Evolutionary conservation across 2,329 filamentous ascomycete species (phyloP).

Genomic region (Pyrenochaeta sp.): DNA sequence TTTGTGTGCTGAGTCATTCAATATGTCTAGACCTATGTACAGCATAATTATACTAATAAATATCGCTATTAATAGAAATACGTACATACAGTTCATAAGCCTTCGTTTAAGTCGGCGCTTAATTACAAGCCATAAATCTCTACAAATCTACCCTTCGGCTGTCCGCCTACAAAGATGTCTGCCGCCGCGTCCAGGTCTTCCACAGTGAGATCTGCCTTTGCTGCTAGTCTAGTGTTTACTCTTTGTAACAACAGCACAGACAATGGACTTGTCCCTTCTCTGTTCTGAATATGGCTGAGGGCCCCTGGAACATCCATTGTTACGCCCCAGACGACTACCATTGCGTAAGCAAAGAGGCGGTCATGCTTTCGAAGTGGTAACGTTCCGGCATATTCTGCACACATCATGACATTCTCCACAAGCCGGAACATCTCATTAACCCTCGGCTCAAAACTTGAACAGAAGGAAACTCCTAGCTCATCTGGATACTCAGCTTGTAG

Average conservation of each 20-base stretch:
- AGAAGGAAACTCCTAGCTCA: background rate
- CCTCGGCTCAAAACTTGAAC: slow-evolving; percentile 7
- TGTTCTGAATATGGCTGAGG: slow-evolving; percentile 5
- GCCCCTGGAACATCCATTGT: slow-evolving; percentile 9
- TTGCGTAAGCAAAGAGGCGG: slow-evolving; percentile 17
- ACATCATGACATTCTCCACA: slow-evolving; percentile 20
- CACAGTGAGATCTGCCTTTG: slow-evolving; percentile 14
- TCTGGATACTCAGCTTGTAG: background rate
- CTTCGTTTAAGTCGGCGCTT: background rate
- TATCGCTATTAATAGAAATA: no score
- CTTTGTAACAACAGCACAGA: slow-evolving; percentile 14
- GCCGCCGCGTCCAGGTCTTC: slow-evolving; percentile 23
- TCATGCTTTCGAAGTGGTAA: slow-evolving; percentile 20
- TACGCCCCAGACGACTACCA: slow-evolving; percentile 21
- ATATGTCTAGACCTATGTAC: no score
- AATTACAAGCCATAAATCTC: slow-evolving; percentile 18
- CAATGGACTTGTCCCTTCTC: slow-evolving; percentile 8
- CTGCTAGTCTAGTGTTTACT: slow-evolving; percentile 9
- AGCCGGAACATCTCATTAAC: slow-evolving; percentile 16
- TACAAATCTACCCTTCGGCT: slow-evolving; percentile 16
- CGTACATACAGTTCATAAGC: no score
- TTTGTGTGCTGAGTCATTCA: no score
- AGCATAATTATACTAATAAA: no score
- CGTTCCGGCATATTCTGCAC: slow-evolving; percentile 15
- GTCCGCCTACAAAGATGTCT: slow-evolving; percentile 24